Conservation (phyloP, 495 filamentous ascomycete genomes). For the Aspergillus heteromorphus region DNA sequence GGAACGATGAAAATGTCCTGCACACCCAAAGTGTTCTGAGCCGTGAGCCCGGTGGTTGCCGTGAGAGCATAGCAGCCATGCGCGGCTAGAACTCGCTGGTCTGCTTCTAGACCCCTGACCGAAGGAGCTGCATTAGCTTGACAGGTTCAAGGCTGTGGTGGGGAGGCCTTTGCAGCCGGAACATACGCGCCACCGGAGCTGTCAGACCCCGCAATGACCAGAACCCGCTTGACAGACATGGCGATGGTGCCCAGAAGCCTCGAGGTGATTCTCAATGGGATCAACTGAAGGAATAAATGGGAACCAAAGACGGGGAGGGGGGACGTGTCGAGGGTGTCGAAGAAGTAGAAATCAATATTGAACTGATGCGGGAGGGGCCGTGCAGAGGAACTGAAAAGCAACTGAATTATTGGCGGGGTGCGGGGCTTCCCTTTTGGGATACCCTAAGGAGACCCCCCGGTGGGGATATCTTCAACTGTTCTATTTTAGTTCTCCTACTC, state of each 20-base stretch:
- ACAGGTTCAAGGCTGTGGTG: slow-evolving; percentile 1
- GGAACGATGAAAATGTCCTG: slow-evolving; percentile 76
- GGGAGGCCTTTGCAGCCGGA: slow-evolving; percentile 7
- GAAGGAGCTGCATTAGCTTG: slow-evolving; percentile 14
- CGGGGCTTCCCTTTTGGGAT: background rate
- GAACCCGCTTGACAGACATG: slow-evolving; percentile 50
- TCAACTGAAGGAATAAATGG: background rate
- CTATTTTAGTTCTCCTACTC: too few species aligned
- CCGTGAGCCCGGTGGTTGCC: slow-evolving; percentile 90
- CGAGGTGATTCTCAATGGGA: background rate
- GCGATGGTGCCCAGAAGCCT: background rate
- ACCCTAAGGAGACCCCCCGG: too few species aligned
- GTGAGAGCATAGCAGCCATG: slow-evolving; percentile 95
- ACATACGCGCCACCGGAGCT: slow-evolving; percentile 83
- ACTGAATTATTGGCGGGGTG: background rate
- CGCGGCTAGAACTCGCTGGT: slow-evolving; percentile 89
- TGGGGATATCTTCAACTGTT: too few species aligned
- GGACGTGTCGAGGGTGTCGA: background rate
- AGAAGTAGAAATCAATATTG: background rate
- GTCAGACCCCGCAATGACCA: slow-evolving; percentile 83
- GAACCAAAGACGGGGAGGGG: background rate
- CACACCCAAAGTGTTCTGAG: slow-evolving; percentile 87
- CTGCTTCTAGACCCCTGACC: slow-evolving; percentile 85
- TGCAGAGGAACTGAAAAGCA: background rate
- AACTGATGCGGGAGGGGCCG: background rate